Evolutionary conservation across 345 rosid species (phyloP), one percentile per base, ranked within the genome.

Genomic region (Draba incana): DNA sequence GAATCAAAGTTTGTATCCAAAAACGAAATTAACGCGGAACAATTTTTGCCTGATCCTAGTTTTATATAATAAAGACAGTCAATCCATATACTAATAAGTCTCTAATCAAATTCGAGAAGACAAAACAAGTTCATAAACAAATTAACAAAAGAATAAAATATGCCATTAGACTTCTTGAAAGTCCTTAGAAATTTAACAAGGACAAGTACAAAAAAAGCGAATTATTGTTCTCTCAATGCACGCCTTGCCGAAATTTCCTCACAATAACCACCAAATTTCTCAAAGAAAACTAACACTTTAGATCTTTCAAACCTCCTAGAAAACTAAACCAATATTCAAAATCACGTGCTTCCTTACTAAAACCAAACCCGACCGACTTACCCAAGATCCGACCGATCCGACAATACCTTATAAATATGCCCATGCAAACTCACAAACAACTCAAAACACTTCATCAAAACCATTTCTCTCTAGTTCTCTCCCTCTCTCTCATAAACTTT

Each of bases 111-210:
- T n/a, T 45, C 61, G 16, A 49, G 57, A 71, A 55, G 70, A 30
- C 52, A 57, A 64, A 72, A 9, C 76, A 64, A 64, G 69, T 56
- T 56, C 7, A 37, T 25, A 62, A 46, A 9, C 28, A 13, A 4
- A 15, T 30, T 30, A 30, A 3, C 28, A 44, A 54, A 38, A 11
- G 27, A 48, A 59, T 15, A 16, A 70, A 44, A 70, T 70, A 71
- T 71, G 55, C 70, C 27, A 64, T 56, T 71, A 57, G 66, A 73
- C 67, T 66, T 57, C 77, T 51, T 66, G 77, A 66, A 66, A 15
- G 77, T 66, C 51, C 66, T 75, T 68, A 62, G 78, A 75, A 75
- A 62, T 62, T 75, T 68, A 68, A 67, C 51, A 62, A 10, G 51
- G 61, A 45, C 77, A 15, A 53, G 39, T 35, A 45, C 62, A 61